A percentile compares a stretch with the other conserved stretches of the same genome.
Evolutionary conservation across 2,329 filamentous ascomycete species (phyloP).

Genomic region (Meredithiella fracta): DNA sequence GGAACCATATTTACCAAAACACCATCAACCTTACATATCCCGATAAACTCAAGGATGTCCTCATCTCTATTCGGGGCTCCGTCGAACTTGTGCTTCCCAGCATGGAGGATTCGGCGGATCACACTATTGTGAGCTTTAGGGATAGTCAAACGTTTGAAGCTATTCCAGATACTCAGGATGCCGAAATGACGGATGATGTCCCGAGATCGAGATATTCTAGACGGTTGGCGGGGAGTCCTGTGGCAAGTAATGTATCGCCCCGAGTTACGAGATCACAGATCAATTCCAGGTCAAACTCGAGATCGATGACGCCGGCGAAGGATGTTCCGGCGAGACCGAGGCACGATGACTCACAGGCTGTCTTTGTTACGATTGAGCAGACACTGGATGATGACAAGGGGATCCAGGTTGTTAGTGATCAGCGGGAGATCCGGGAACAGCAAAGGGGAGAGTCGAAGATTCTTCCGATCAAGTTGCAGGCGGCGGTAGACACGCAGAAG

Average conservation of each 20-base stretch:
- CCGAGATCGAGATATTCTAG: not conserved
- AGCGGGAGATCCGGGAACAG: slow-evolving; percentile 59
- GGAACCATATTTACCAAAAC: slow-evolving; percentile 54
- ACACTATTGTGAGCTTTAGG: slow-evolving; percentile 18
- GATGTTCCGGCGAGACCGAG: slow-evolving; percentile 26
- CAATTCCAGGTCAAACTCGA: slow-evolving; percentile 5
- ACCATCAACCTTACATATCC: slow-evolving; percentile 48
- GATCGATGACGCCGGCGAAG: not conserved
- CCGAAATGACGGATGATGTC: not conserved
- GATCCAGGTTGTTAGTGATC: slow-evolving; percentile 64
- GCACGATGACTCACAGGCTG: slow-evolving; percentile 69
- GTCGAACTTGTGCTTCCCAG: slow-evolving; percentile 32
- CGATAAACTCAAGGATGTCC: slow-evolving; percentile 39
- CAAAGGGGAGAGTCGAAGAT: slow-evolving; percentile 43
- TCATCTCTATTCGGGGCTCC: slow-evolving; percentile 43
- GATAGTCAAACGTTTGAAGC: slow-evolving; percentile 15
- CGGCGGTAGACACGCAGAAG: not conserved
- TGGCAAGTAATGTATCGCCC: not conserved
- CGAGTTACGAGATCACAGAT: not conserved
- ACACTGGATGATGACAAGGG: slow-evolving; percentile 33
- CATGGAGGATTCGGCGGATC: slow-evolving; percentile 16
- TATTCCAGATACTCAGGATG: not conserved
- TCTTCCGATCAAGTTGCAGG: slow-evolving; percentile 3
- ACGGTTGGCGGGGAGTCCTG: not conserved
- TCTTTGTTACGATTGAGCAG: slow-evolving; percentile 54